A percentile compares a stretch with the other conserved stretches of the same genome.
Evolutionary conservation across 2,329 filamentous ascomycete species (phyloP).

Genomic region (Albophoma yamanashiensis): DNA sequence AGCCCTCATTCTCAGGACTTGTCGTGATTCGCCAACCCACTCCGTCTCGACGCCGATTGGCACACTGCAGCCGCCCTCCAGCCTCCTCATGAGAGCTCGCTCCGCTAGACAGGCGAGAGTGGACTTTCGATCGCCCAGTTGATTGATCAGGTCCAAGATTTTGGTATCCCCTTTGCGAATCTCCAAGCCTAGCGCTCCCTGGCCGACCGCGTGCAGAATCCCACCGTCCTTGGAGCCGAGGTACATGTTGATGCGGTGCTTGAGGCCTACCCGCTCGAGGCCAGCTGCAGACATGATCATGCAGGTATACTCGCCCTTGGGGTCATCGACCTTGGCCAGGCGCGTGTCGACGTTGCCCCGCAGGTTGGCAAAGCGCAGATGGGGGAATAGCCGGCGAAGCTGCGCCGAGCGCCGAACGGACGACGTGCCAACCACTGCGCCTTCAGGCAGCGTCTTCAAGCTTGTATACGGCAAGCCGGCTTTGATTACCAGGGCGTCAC

Average conservation of each 20-base stretch:
- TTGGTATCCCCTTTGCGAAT: background rate
- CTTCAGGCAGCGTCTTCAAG: background rate
- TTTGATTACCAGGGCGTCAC: background rate
- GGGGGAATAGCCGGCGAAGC: background rate
- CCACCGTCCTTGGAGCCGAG: background rate
- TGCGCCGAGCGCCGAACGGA: background rate
- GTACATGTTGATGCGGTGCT: background rate
- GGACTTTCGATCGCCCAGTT: background rate
- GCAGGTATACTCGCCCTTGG: background rate
- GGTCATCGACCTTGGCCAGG: background rate
- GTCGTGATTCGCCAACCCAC: background rate
- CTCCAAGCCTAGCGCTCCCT: background rate
- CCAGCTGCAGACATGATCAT: background rate
- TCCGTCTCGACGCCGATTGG: background rate
- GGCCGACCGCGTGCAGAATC: background rate
- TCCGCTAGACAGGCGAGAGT: background rate
- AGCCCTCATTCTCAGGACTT: background rate
- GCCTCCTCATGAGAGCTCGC: background rate
- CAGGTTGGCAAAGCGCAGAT: background rate
- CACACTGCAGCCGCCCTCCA: background rate
- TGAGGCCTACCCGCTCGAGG: background rate
- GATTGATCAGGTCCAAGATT: background rate
- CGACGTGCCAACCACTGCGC: background rate
- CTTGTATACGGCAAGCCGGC: background rate
- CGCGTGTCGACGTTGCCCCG: background rate